Evolutionary conservation across 2,329 filamentous ascomycete species (phyloP).

Genomic region (Simplicillium sp.): DNA sequence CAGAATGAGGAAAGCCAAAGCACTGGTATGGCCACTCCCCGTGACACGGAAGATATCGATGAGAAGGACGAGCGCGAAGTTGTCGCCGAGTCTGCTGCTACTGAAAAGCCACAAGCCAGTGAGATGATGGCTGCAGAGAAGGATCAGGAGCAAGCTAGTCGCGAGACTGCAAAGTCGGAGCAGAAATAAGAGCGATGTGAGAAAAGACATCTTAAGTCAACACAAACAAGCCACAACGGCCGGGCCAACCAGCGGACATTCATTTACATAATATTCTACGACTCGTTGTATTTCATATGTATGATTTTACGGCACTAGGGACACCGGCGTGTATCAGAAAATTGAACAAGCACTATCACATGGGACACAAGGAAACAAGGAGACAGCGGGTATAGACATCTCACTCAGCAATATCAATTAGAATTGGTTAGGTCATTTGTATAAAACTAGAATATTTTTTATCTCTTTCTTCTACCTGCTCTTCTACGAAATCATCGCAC

Average conservation of each 20-base stretch:
- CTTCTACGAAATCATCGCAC: too few relatives aligned
- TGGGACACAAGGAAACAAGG: conserved; percentile 5
- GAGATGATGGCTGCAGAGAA: conserved; percentile 48
- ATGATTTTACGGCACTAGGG: conserved; percentile 6
- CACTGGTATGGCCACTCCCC: conserved; percentile 63
- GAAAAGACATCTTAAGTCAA: conserved; percentile 2
- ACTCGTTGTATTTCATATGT: conserved; percentile 9
- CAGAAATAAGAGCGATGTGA: conserved; percentile 5
- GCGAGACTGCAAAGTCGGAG: conserved; percentile 16
- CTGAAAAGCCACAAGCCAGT: conserved; percentile 36
- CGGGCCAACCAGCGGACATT: neutral
- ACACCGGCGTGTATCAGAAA: conserved; percentile 7
- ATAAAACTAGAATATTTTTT: neutral
- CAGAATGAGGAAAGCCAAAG: conserved; percentile 77
- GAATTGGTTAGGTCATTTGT: conserved; percentile 4
- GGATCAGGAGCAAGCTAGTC: conserved; percentile 22
- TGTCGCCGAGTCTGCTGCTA: conserved; percentile 37
- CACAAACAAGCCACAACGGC: conserved; percentile 3
- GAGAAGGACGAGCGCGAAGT: conserved; percentile 72
- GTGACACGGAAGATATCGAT: conserved; percentile 87
- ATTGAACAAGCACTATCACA: conserved; percentile 3
- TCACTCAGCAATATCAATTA: conserved; percentile 8
- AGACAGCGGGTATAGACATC: conserved; percentile 8
- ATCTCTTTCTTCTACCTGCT: neutral
- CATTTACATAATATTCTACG: conserved; percentile 7